Evolutionary conservation across 495 filamentous ascomycete genomes (phyloP).

Genomic region (Aspergillus baeticus): DNA sequence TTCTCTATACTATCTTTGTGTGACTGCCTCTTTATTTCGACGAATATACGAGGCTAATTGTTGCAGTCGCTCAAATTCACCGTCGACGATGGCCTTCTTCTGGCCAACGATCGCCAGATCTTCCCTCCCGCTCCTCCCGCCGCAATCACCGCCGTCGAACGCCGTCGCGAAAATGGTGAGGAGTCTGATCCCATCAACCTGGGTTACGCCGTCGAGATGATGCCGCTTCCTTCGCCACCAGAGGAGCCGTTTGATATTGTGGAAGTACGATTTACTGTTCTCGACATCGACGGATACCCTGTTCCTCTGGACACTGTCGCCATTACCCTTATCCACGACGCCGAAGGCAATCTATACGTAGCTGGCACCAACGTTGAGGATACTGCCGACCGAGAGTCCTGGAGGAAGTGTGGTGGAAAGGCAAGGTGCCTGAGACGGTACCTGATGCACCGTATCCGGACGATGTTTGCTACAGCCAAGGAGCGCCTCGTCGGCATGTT

Average conservation of each 20-base stretch:
- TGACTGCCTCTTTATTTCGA: not conserved
- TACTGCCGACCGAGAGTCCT: slow-evolving; percentile 34
- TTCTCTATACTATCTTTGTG: not conserved
- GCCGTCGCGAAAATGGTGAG: slow-evolving; percentile 32
- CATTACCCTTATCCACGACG: slow-evolving; percentile 40
- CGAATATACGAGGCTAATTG: slow-evolving; percentile 15
- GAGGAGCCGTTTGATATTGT: slow-evolving; percentile 34
- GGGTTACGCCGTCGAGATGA: slow-evolving; percentile 45
- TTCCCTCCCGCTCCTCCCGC: slow-evolving; percentile 43
- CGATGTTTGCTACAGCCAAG: slow-evolving; percentile 39
- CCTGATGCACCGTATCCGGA: slow-evolving; percentile 38
- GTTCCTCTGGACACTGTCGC: slow-evolving; percentile 49
- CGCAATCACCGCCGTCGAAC: slow-evolving; percentile 37
- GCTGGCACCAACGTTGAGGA: slow-evolving; percentile 38
- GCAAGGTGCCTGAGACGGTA: slow-evolving; percentile 39
- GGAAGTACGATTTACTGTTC: slow-evolving; percentile 44
- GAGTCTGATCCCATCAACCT: slow-evolving; percentile 35
- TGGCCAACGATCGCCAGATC: slow-evolving; percentile 49
- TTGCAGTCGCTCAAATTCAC: slow-evolving; percentile 41
- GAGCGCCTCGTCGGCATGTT: slow-evolving; percentile 33
- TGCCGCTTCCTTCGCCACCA: slow-evolving; percentile 29
- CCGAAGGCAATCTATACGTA: slow-evolving; percentile 37
- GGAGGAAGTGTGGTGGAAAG: slow-evolving; percentile 43
- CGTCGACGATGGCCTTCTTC: slow-evolving; percentile 40
- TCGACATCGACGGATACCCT: slow-evolving; percentile 49